Evolutionary conservation across 441 rosid species (phyloP).

Genomic region (Gossypium schwendimanii): DNA sequence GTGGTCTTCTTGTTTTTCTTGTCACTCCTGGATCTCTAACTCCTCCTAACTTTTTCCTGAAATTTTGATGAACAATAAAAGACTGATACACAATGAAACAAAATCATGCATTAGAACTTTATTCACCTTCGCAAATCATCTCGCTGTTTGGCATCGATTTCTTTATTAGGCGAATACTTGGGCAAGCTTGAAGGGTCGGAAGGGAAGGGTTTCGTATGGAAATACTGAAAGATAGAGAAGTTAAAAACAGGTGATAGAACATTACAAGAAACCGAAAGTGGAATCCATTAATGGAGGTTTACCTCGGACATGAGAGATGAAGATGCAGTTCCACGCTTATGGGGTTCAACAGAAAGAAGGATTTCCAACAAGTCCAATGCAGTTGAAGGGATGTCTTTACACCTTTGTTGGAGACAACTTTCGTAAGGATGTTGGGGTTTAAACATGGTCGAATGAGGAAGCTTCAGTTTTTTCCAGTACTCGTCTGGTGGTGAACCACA

Average conservation of each 20-base stretch:
- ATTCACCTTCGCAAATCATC: conserved; percentile 67
- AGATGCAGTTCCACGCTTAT: conserved; percentile 82
- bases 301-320: conserved; percentile 69
- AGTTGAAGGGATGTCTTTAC: conserved; percentile 41
- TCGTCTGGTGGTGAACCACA: conserved; percentile 85
- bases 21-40: conserved; percentile 37
- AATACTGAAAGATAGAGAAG: conserved; percentile 44
- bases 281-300: not conserved
- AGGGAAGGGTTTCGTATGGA: conserved; percentile 58
- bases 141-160: conserved; percentile 77
- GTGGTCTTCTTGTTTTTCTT: conserved; percentile 40
- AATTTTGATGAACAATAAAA: conserved; percentile 13
- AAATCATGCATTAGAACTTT: not conserved
- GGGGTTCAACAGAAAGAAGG: conserved; percentile 68
- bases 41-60: conserved; percentile 56
- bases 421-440: conserved; percentile 63
- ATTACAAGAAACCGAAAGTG: too few relatives aligned
- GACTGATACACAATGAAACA: not conserved
- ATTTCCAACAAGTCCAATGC: conserved; percentile 54
- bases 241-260: not conserved
- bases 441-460: conserved; percentile 64
- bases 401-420: conserved; percentile 57
- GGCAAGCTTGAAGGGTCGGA: conserved; percentile 90
- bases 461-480: conserved; percentile 57
- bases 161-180: conserved; percentile 82